Conservation (phyloP, 306 rosid genomes). For the Prunus dulcis region DNA sequence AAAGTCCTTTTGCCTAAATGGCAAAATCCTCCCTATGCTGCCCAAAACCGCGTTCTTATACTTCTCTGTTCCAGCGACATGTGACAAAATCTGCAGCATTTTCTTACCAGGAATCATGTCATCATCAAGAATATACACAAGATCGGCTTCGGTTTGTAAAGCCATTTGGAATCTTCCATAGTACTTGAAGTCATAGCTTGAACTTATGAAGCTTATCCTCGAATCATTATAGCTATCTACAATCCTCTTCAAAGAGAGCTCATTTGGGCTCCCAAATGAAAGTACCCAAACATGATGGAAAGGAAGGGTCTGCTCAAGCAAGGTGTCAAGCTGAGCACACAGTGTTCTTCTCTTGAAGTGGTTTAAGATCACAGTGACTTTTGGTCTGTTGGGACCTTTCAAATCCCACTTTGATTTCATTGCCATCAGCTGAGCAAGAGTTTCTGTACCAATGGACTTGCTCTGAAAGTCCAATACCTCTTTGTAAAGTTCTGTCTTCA, state of each 20-base stretch:
- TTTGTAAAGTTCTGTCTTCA: constrained; percentile 67
- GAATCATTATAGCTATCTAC: constrained; percentile 85
- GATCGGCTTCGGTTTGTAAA: constrained; percentile 78
- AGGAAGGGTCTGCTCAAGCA: constrained; percentile 78
- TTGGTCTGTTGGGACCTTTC: constrained; percentile 50
- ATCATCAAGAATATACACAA: constrained; percentile 81
- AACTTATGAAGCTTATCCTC: constrained; percentile 79
- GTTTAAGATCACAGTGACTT: constrained; percentile 73
- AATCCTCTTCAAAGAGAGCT: constrained; percentile 63
- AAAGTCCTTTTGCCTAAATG: constrained; percentile 88
- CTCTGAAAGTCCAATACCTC: constrained; percentile 66
- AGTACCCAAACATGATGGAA: constrained; percentile 96
- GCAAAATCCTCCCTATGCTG: constrained; percentile 90
- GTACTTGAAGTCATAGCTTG: constrained; percentile 92
- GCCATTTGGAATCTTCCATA: constrained; percentile 98
- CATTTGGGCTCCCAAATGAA: constrained; percentile 94
- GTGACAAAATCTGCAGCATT: constrained; percentile 90
- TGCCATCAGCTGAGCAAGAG: constrained; percentile 64
- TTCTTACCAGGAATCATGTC: constrained; percentile 93
- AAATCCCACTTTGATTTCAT: constrained; percentile 85
- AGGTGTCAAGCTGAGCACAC: constrained; percentile 78
- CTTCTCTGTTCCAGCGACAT: constrained; percentile 79
- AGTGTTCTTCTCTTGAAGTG: constrained; percentile 95
- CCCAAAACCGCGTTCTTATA: constrained; percentile 82
- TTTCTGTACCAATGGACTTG: constrained; percentile 54